Evolutionary conservation across 495 filamentous ascomycete genomes (phyloP).

Genomic region (Podospora pseudocomata): DNA sequence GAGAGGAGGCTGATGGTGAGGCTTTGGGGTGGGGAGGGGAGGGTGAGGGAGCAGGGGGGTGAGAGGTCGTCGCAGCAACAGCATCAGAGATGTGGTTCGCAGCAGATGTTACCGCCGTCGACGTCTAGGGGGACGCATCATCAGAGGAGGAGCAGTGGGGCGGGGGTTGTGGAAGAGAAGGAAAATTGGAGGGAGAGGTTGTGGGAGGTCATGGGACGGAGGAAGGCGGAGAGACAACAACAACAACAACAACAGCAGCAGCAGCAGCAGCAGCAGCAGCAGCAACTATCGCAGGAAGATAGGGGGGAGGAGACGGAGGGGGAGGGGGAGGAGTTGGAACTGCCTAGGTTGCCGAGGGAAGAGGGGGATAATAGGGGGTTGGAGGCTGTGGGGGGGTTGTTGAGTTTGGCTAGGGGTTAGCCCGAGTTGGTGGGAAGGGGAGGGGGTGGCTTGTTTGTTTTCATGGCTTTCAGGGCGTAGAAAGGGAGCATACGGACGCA

Average conservation of each 20-base stretch:
- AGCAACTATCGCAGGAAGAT: not conserved
- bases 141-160: not conserved
- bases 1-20: slow-evolving; percentile 28
- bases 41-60: too few species aligned
- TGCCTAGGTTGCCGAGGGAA: slow-evolving; percentile 1
- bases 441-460: not conserved
- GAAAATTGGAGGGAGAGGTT: slow-evolving; percentile 2
- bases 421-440: not conserved
- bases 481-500: not conserved
- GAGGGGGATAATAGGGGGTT: slow-evolving; percentile 15
- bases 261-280: not conserved
- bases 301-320: not conserved
- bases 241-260: not conserved
- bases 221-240: not conserved
- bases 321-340: not conserved
- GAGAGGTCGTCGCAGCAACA: not conserved
- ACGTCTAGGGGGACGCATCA: not conserved
- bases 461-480: not conserved
- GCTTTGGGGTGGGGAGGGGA: not conserved
- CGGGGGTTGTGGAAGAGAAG: not conserved
- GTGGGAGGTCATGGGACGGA: slow-evolving; percentile 3
- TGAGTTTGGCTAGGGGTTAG: slow-evolving; percentile 33
- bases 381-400: slow-evolving; percentile 33
- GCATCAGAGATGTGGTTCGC: not conserved
- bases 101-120: not conserved